A percentile compares a stretch with the other conserved stretches of the same genome.
Evolutionary conservation across 331 rosid species (phyloP).

Genomic region (Prunus yedoensis): DNA sequence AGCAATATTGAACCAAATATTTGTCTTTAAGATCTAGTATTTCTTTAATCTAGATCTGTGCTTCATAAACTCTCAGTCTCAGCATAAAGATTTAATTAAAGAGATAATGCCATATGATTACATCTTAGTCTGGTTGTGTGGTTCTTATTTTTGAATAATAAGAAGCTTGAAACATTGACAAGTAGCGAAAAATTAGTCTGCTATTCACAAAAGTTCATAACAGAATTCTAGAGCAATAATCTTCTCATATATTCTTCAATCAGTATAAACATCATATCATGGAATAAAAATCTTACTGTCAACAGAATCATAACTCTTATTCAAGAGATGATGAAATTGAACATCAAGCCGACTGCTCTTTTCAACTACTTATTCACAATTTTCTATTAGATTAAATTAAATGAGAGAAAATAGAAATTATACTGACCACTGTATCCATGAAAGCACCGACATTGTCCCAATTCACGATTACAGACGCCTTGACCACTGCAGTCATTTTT

Average conservation of each 20-base stretch:
- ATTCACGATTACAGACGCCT: conserved; percentile 84
- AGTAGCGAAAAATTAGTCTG: not conserved
- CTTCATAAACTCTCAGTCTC: not conserved
- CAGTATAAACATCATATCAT: not conserved
- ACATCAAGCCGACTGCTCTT: not conserved
- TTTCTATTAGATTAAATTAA: conserved; percentile 1
- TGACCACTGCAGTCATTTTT: conserved; percentile 72
- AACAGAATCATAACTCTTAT: not conserved
- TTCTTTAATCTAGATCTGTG: not conserved
- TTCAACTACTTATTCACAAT: not conserved
- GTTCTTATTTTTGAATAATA: not conserved
- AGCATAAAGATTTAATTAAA: not conserved
- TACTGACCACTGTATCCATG: conserved; percentile 83
- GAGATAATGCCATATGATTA: not conserved
- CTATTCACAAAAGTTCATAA: not conserved
- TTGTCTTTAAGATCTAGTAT: not conserved
- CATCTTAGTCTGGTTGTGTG: not conserved
- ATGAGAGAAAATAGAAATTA: not conserved
- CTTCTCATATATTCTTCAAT: not conserved
- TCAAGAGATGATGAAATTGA: not conserved
- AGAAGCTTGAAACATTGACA: not conserved
- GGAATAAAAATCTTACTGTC: not conserved
- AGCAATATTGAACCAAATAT: not conserved
- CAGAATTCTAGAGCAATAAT: not conserved
- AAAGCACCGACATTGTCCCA: conserved; percentile 86